Percentiles rank a stretch among this genome's conserved stretches.
These are phyloP conservation scores for Pseudevernia furfuracea DNA, from an alignment of 495 filamentous ascomycete species.

Conservation along the genomic window DNA sequence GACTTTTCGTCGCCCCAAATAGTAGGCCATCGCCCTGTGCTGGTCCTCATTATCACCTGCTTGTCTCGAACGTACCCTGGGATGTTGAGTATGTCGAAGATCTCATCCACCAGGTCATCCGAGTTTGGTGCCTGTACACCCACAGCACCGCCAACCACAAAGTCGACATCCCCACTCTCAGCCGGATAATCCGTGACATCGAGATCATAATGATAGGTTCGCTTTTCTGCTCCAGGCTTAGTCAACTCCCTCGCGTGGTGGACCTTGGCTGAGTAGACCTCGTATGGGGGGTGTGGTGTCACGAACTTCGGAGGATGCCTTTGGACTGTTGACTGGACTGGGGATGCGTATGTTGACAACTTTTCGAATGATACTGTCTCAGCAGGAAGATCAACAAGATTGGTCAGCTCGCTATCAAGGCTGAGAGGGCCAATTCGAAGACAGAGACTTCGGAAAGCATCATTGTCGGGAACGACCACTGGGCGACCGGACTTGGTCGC, in stretches of 20 bases:
- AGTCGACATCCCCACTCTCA: slow-evolving; percentile 74
- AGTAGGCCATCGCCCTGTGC: slow-evolving; percentile 83
- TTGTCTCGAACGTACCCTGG: slow-evolving; percentile 73
- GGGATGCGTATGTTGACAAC: slow-evolving; percentile 23
- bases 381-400: slow-evolving; percentile 60
- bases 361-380: slow-evolving; percentile 63
- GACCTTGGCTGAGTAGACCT: slow-evolving; percentile 79
- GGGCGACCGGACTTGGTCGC: slow-evolving; percentile 50
- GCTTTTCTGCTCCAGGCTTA: slow-evolving; percentile 83
- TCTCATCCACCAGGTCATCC: slow-evolving; percentile 64
- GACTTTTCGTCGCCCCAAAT: slow-evolving; percentile 93
- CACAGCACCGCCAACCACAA: slow-evolving; percentile 93
- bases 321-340: slow-evolving; percentile 32
- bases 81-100: slow-evolving; percentile 72
- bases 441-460: slow-evolving; percentile 69
- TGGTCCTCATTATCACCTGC: slow-evolving; percentile 67
- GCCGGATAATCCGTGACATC: slow-evolving; percentile 93
- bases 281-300: slow-evolving; percentile 88
- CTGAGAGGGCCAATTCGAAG: slow-evolving; percentile 69
- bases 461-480: slow-evolving; percentile 65
- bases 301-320: slow-evolving; percentile 71
- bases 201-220: slow-evolving; percentile 93
- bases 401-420: slow-evolving; percentile 58
- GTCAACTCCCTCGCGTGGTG: slow-evolving; percentile 80
- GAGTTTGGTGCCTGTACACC: slow-evolving; percentile 87